phyloP scores from a whole-genome alignment of 192 early-diverging fungal species.

The Coemansia sp. region DNA sequence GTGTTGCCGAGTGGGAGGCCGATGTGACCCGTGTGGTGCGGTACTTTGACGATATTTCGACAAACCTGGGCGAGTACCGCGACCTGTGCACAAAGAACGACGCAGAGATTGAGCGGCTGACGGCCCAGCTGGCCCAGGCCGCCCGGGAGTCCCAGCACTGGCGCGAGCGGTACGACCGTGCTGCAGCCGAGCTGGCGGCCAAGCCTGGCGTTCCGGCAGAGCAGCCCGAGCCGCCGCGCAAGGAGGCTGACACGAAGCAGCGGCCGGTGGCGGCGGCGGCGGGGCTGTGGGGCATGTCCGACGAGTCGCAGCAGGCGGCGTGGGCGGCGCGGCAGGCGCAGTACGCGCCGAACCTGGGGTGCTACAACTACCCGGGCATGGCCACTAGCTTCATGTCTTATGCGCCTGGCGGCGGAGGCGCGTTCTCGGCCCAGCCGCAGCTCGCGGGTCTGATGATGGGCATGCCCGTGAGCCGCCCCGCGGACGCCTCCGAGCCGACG shows the following conservation, averaged over 20 bases:
- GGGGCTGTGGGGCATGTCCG: too few species aligned
- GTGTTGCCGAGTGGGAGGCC: slow-evolving; percentile 7
- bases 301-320: too few species aligned
- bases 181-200: slow-evolving; percentile 10
- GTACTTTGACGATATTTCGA: slow-evolving; percentile 17
- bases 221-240: not conserved
- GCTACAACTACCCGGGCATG: too few species aligned
- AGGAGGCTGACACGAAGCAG: not conserved
- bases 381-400: not conserved
- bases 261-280: not conserved
- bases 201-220: too few species aligned
- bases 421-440: slow-evolving; percentile 3
- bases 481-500: not conserved
- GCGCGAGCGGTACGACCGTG: slow-evolving; percentile 16
- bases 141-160: slow-evolving; percentile 25
- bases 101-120: slow-evolving; percentile 14
- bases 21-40: slow-evolving; percentile 19
- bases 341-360: too few species aligned
- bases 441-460: slow-evolving; percentile 11
- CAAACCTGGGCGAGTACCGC: slow-evolving; percentile 22
- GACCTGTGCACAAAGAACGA: slow-evolving; percentile 10
- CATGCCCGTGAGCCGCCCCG: too few species aligned
- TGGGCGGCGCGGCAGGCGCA: too few species aligned
- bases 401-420: not conserved
- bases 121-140: slow-evolving; percentile 23